Conservation (phyloP, 73 alveolate species). For the Symbiodinium natans region DNA sequence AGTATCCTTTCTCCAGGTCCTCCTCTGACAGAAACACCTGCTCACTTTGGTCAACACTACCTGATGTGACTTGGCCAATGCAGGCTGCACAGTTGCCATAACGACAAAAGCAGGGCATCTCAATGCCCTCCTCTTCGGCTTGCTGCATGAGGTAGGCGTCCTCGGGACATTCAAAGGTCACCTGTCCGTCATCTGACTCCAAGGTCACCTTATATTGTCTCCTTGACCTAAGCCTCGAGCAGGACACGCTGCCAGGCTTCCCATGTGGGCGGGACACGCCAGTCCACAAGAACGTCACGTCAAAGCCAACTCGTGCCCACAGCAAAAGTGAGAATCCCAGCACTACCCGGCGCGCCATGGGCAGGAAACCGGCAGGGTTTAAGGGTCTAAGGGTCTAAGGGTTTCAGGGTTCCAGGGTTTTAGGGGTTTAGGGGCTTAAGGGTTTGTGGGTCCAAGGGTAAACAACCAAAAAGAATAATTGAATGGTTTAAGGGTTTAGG, state of each 20-base stretch:
- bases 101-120: constrained; percentile 17
- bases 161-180: background rate
- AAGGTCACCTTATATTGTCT: constrained; percentile 41
- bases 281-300: background rate
- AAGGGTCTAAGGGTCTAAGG: no score
- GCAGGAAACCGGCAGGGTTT: no score
- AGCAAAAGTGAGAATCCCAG: background rate
- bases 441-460: no score
- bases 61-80: background rate
- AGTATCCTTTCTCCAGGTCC: constrained; percentile 27
- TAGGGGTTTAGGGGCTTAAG: no score
- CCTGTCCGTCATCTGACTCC: background rate
- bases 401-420: no score
- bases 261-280: constrained; percentile 16
- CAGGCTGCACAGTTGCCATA: constrained; percentile 52
- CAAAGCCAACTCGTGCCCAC: background rate
- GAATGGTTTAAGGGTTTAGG: no score
- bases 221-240: no score
- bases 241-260: background rate
- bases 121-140: constrained; percentile 50
- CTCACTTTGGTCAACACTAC: constrained; percentile 24
- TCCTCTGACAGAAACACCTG: constrained; percentile 5
- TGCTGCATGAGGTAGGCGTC: constrained; percentile 15
- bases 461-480: no score
- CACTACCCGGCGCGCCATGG: no score